Evolutionary conservation across 1,284 basidiomycete genomes (phyloP), one percentile per base, ranked within the genome.

Genomic region (Malassezia arunalokei): DNA sequence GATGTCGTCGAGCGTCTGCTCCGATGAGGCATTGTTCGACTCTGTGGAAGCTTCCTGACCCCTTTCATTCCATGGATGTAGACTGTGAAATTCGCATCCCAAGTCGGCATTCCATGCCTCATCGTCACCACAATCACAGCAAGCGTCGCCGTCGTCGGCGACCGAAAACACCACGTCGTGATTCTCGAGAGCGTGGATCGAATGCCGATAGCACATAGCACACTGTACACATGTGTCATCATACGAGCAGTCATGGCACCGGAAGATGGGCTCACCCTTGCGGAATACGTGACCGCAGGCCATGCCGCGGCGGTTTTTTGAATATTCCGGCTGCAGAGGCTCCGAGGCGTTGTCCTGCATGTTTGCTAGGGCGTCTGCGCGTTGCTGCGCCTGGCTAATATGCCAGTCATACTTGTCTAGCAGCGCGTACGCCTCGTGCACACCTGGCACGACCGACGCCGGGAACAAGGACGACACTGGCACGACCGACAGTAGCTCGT

Each of bases 191-290:
- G 52, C 54, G 38, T 73, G 70, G 40, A 63, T 65, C 5, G 65
- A 66, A 31, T 65, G 57, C 17, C 65, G 60, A 46, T 67, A 73
- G 58, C 70, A 73, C 20, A 65, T 65, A 1, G 64, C 65, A 43
- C 70, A 73, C 35, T 68, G 65, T 0, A 73, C 70, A 52, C 68
- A 71, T 3, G 68, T 73, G 43, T 73, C 70, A 43, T 73, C 70
- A 14, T 65, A 61, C 15, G 62, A 68, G 52, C 70, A 73, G 51
- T 73, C 68, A 29, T 60, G 51, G 48, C 72, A 74, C 39, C 72
- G 68, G 51, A 72, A 74, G 49, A 74, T 65, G 28, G 71, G 68
- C 51, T 74, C 72, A 33, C 72, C 72, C 44, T 71, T 69, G 40
- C 64, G 58, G 57, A 74, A 74, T 32, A 73, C 65, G 47, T 74